Evolutionary conservation across 1,139 yeast species (phyloP).

Genomic region (Trichomonascaceae sp.): DNA sequence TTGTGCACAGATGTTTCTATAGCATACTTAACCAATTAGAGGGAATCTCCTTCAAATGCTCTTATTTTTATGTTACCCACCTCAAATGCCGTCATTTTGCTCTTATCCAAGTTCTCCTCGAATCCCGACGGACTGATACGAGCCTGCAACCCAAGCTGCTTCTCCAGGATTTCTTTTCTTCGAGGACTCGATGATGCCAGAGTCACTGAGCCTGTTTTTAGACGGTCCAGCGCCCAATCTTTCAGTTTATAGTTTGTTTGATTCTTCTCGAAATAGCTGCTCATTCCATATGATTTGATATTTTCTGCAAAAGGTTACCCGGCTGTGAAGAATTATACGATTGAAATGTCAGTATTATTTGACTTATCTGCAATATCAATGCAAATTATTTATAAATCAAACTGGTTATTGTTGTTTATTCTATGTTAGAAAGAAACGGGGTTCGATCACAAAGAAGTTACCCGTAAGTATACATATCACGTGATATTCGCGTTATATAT

Average conservation of each 20-base stretch:
- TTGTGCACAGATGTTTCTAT: slow-evolving; percentile 63
- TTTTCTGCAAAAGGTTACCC: background rate
- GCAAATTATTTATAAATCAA: background rate
- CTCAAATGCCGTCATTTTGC: slow-evolving; percentile 40
- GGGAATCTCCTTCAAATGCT: background rate
- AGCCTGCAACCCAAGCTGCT: slow-evolving; percentile 54
- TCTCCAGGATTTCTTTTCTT: slow-evolving; percentile 55
- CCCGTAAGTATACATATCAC: background rate
- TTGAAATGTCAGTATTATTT: background rate
- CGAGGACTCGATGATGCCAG: slow-evolving; percentile 86
- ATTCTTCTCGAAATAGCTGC: slow-evolving; percentile 1
- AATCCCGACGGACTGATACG: slow-evolving; percentile 53
- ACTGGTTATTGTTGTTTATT: background rate
- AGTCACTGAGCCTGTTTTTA: slow-evolving; percentile 36
- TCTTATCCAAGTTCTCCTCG: slow-evolving; percentile 66
- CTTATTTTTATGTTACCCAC: slow-evolving; percentile 22
- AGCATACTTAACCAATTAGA: slow-evolving; percentile 45
- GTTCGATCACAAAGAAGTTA: background rate
- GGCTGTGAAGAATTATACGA: background rate
- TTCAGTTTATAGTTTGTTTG: slow-evolving; percentile 2
- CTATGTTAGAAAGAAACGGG: background rate
- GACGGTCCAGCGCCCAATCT: slow-evolving; percentile 1
- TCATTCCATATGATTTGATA: background rate
- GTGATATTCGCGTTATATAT: background rate
- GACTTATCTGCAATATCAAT: background rate